Evolutionary conservation across 2,329 filamentous ascomycete genomes (phyloP).

Genomic region (Aspergillus jensenii): DNA sequence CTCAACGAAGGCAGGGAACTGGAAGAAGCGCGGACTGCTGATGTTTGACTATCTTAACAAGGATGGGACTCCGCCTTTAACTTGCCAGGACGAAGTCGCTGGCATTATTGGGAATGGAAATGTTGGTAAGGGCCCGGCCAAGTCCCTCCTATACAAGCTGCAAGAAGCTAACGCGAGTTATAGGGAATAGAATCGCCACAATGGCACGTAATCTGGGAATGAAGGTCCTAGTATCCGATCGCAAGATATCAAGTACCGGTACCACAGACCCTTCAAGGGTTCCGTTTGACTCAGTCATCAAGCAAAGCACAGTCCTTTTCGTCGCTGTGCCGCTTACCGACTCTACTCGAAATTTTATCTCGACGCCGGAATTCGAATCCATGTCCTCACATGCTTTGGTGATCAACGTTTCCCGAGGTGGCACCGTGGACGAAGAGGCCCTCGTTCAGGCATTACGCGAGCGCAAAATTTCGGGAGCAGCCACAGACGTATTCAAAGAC

Average conservation of each 20-base stretch:
- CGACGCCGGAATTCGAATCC: slow-evolving; percentile 40
- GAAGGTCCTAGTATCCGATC: slow-evolving; percentile 50
- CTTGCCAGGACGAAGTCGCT: slow-evolving; percentile 49
- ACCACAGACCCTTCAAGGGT: slow-evolving; percentile 12
- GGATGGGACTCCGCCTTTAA: slow-evolving; percentile 41
- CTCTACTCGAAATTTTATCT: slow-evolving; percentile 36
- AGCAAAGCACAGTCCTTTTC: slow-evolving; percentile 31
- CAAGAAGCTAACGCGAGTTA: background rate
- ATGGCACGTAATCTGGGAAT: slow-evolving; percentile 50
- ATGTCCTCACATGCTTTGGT: slow-evolving; percentile 49
- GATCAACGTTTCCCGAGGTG: slow-evolving; percentile 52
- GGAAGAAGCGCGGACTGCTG: slow-evolving; percentile 41
- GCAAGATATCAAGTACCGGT: slow-evolving; percentile 36
- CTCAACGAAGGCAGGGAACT: slow-evolving; percentile 38
- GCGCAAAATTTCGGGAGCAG: slow-evolving; percentile 50
- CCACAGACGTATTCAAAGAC: slow-evolving; percentile 51
- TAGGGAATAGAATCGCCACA: slow-evolving; percentile 44
- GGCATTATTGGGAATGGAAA: slow-evolving; percentile 53
- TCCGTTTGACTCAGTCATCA: slow-evolving; percentile 31
- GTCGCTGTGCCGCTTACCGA: slow-evolving; percentile 31
- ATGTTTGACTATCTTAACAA: slow-evolving; percentile 28
- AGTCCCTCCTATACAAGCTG: background rate
- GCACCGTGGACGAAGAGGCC: slow-evolving; percentile 52
- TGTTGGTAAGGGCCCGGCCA: slow-evolving; percentile 34
- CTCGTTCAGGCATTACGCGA: slow-evolving; percentile 47